Evolutionary conservation across 2,329 filamentous ascomycete species (phyloP), one percentile per base, ranked within the genome.

Genomic region (Xylaria sp.): DNA sequence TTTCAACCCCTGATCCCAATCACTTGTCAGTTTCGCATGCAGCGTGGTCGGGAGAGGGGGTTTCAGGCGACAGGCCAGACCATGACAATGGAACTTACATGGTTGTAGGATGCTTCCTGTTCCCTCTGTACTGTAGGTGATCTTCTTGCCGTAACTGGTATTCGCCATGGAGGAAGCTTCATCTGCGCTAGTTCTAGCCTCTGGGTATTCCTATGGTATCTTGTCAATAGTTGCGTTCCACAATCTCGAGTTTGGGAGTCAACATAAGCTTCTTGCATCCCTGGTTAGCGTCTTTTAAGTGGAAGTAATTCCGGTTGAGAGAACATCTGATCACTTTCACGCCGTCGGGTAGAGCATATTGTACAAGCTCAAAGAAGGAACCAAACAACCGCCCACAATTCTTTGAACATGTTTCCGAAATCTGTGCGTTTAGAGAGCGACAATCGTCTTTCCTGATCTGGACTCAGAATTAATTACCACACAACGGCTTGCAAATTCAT

Each of bases 1-100:
- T 52, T 50, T 48, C 41, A 31, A 56, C 31, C 67, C 64, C 59
- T 67, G 64, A 60, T 46, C 59, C 52, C 58, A 25, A 63, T 59
- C 59, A 25, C 23, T 28, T 20, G 37, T 59, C 66, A 56, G 55
- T 48, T 34, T 59, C 12, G 41, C 51, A 37, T 57, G 20, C 31
- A 57, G 18, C 52, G 31, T 54, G 55, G 54, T 52, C 55, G 18
- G 20, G 28, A 61, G 65, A 66, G 37, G 54, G 48, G 48, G 31
- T 23, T 60, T 52, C 31, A 31, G 51, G 31, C 37, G 44, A 34
- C 41, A 28, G 41, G 28, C 28, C 15, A 60, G 44, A 37, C 28
- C 51, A 9, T 50, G 8, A 7, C 28, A 23, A 39, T 50, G 57
- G 18, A 28, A 25, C 57, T 34, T 10, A 39, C 28, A 25, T 18